Base-by-base conservation (phyloP, 106 monocot genomes). In the Ottelia alismoides region DNA sequence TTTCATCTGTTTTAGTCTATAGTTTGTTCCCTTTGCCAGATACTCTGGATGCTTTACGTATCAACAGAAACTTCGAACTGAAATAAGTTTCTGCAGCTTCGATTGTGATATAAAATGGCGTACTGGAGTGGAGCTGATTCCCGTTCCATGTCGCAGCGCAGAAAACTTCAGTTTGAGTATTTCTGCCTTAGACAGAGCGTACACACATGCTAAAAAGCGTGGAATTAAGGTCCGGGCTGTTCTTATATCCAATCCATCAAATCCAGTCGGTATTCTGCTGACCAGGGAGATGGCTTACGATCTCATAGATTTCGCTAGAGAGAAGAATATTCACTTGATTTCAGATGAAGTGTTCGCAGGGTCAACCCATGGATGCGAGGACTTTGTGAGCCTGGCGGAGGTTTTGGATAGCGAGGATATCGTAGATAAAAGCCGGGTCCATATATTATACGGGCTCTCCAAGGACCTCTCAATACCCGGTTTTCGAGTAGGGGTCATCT, bases 321-420 rank as follows among this genome's bases (percentile, higher is more conserved):
- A 86, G 51, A 99, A 80, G 58, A 99, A 99, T 51, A 85, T 99
- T 43, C 98, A 99, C 69, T 60, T 99, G 27, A 90, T 99, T n/a
- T 90, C 77, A 61, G 90, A 99, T 73, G 98, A 99, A 70, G 45
- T 99, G 55, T 90, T 67, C 77, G 98, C 90, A 53, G 98, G 98
- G 2, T 90, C 89, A 43, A 75, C 47, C 27, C 55, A 75, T 71
- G 83, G 78, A 26, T 60, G 24, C 31, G 53, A 53, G 43, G 75
- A 83, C 30, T 90, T 86, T 73, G 79, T 80, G 28, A 86, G 90
- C 57, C 60, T 99, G 49, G 79, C 75, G 21, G 74, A 99, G 55
- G 44, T 86, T 59, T 44, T 85, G 45, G 80, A 99, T 27, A 51
- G 74, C 40, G 78, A 80, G 51, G 77, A 55, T 45, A 72, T 78